Evolutionary conservation across 2,329 filamentous ascomycete genomes (phyloP), one percentile per base, ranked within the genome.

Genomic region (Penicillium corylophilum): DNA sequence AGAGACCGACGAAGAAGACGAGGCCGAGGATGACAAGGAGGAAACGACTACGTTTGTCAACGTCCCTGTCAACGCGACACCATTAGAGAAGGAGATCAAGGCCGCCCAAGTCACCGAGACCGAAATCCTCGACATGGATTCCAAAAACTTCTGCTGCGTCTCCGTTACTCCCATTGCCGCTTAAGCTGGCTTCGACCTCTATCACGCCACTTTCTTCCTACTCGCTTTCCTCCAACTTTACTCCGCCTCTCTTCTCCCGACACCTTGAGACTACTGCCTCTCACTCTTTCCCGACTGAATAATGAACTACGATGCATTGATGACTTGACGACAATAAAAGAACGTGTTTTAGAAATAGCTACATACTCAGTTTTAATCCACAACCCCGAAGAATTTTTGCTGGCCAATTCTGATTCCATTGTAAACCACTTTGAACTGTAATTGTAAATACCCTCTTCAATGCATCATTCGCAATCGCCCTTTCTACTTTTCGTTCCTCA

Each of bases 1-100:
- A 48, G 64, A 67, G 28, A 62, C 61, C 46, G 67, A 70, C 23
- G 56, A 62, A 20, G 64, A 67, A 53, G 64, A 64, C 12, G 67
- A 69, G 35, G 51, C 58, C 13, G 48, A 57, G 3, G 51, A 62
- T 7, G 23, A 41, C 18, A 41, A 41, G 23, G 20, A 41, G 26
- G 39, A 40, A 13, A 16, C 39, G 26, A 8, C 35, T 5, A 38
- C 20, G 35, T 26, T 41, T 10, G 39, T 41, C 39, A 23, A 26
- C 9, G 15, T 26, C 12, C 20, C 20, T 24, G 23, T 41, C 39
- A 24, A 13, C n/a, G 20, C n/a, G 20, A 29, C 13, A 16, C 26
- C 33, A 12, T 35, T 16, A 1, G 42, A 35, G 23, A 26, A 15
- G n/a, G 53, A 33, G 24, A 54, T 48, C 40, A 41, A 38, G 16